phyloP scores from a whole-genome alignment of 176 grass and related monocot genomes.

The Bothriochloa decipiens region DNA sequence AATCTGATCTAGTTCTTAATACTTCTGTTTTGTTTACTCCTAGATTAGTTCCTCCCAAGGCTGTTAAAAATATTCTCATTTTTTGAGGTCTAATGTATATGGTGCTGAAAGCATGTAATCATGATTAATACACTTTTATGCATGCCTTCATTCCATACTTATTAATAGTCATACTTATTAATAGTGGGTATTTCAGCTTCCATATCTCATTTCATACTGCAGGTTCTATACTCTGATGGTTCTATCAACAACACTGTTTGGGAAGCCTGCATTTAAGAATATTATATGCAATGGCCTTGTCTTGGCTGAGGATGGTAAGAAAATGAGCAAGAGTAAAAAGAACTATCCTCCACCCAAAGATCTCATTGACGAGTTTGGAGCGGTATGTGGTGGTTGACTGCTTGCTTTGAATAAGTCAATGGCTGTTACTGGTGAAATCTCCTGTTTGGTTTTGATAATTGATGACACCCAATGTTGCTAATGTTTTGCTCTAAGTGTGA shows the following conservation, averaged over 20 bases:
- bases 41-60: background rate
- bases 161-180: constrained; percentile 12
- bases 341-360: constrained; percentile 87
- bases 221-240: constrained; percentile 99
- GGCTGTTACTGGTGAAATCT: background rate
- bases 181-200: constrained; percentile 17
- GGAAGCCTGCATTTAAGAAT: constrained; percentile 98
- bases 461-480: too few relatives aligned
- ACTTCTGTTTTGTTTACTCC: background rate
- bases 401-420: constrained; percentile 40
- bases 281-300: constrained; percentile 98
- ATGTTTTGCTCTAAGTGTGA: too few relatives aligned
- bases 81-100: constrained; percentile 10
- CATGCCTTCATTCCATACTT: background rate
- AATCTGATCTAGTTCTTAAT: background rate
- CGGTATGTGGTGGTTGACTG: constrained; percentile 63
- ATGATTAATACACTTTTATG: background rate
- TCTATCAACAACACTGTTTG: constrained; percentile 92
- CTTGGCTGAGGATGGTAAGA: constrained; percentile 97
- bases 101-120: constrained; percentile 18
- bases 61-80: background rate
- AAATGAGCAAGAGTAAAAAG: constrained; percentile 99
- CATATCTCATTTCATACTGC: constrained; percentile 29
- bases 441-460: too few relatives aligned
- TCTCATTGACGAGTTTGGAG: constrained; percentile 87